phyloP scores from a whole-genome alignment of 2,329 filamentous ascomycete genomes.

The Aspergillus jensenii region DNA sequence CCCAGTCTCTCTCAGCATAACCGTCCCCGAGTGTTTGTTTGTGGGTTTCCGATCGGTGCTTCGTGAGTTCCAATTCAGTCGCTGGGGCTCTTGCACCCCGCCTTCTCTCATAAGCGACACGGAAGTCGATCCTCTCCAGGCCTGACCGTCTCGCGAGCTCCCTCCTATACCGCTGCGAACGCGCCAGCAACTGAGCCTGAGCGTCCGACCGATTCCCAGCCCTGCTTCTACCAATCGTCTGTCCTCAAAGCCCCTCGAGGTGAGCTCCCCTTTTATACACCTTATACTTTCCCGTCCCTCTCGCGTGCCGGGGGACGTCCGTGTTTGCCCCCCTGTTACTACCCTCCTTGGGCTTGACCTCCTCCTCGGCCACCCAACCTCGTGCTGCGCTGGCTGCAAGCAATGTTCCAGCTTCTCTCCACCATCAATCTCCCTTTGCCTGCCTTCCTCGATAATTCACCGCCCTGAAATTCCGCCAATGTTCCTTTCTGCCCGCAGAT shows the following conservation, averaged over 20 bases:
- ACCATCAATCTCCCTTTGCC: not conserved
- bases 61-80: conserved; percentile 10
- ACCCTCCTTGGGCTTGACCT: conserved; percentile 7
- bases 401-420: not conserved
- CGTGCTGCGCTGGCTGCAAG: conserved; percentile 13
- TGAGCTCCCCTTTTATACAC: conserved; percentile 19
- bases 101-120: conserved; percentile 41
- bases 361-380: conserved; percentile 2
- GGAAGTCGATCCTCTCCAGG: conserved; percentile 34
- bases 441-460: not conserved
- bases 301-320: conserved; percentile 15
- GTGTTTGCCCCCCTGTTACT: conserved; percentile 14
- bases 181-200: conserved; percentile 16
- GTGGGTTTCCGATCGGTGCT: conserved; percentile 5
- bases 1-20: conserved; percentile 3
- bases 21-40: not conserved
- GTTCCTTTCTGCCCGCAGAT: conserved; percentile 17
- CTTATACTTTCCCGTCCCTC: conserved; percentile 17
- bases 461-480: conserved; percentile 3
- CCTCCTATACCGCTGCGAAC: conserved; percentile 22
- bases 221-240: conserved; percentile 13
- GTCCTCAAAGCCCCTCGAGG: conserved; percentile 13
- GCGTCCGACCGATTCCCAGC: conserved; percentile 13
- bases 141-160: conserved; percentile 22
- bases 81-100: conserved; percentile 31